Base-by-base conservation (phyloP, 371 early-diverging fungal species). In the Apophysomyces sp. region DNA sequence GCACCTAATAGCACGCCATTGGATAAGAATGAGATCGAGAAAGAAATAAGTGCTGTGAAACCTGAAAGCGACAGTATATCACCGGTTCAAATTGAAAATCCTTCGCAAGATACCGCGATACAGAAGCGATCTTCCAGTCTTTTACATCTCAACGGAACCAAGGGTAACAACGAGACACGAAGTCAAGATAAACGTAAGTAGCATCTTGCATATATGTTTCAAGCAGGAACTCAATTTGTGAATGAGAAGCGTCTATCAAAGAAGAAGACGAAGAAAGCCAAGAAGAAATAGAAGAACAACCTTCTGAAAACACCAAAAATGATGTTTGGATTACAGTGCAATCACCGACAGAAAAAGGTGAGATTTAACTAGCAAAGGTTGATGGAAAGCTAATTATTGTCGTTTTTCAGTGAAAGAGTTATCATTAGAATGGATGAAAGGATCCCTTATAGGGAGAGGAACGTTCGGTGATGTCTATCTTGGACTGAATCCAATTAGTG, bases 391-490 rank as follows among this genome's bases (percentile, higher is more conserved):
- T 44, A 16, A 16, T 44, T 18, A 3, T 4, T 31, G 9, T 37
- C 13, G 52, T 16, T 30, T 57, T 39, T 57, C 49, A 53, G 62
- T 53, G 15, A 62, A 73, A 40, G 37, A 49, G 4, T 41, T 60
- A 0, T 37, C 72, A 1, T 57, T 71, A 34, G 65, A 77, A 56
- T 97, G 95, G 93, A 91, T 93, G 64, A 88, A 92, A 68, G 97
- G 97, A 0, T 83, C 92, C 13, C 78, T 94, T 55, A 96, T 99
- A 64, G 99, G 99, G 0, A 84, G 92, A 63, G 99, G 99, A 11
- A 92, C 96, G 4, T 99, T 98, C 86, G 99, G 98, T 9, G 89
- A 89, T 65, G 99, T 99, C 4, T 99, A 93, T 62, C 85, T 92
- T 39, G 99, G 96, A 2, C 83, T 94, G 62, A 93, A 95, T 69